phyloP scores from a whole-genome alignment of 2,329 filamentous ascomycete genomes.

The Colletotrichum tamarilloi region DNA sequence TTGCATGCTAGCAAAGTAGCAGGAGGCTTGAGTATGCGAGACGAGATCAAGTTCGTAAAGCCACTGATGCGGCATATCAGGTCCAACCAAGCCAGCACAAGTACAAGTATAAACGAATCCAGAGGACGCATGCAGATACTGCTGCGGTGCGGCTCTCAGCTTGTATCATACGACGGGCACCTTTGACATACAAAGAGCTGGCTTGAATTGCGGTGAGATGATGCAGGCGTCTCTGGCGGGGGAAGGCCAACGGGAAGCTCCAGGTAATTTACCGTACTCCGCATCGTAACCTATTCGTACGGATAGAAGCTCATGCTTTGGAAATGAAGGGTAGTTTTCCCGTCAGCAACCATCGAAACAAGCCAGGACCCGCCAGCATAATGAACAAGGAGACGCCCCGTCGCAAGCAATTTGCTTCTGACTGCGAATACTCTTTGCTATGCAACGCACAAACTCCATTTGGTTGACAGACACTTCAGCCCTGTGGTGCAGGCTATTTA shows the following conservation, averaged over 20 bases:
- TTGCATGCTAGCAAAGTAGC: conserved; percentile 7
- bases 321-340: conserved; percentile 25
- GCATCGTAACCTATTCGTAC: conserved; percentile 3
- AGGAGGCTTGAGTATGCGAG: not conserved
- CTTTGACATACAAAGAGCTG: not conserved
- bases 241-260: not conserved
- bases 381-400: conserved; percentile 16
- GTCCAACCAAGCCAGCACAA: not conserved
- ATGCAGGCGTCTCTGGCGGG: not conserved
- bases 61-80: not conserved
- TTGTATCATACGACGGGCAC: too few species aligned
- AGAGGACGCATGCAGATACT: not conserved
- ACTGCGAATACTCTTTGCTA: not conserved
- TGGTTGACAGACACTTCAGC: conserved; percentile 17
- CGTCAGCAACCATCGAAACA: conserved; percentile 6
- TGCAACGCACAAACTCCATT: conserved; percentile 13
- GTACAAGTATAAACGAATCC: not conserved
- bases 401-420: conserved; percentile 8
- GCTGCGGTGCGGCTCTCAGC: not conserved
- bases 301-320: conserved; percentile 26
- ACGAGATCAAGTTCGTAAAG: not conserved
- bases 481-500: conserved; percentile 15
- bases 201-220: not conserved
- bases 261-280: conserved; percentile 6
- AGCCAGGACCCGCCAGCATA: conserved; percentile 23